Percentiles rank a stretch among this genome's conserved stretches.
Evolutionary conservation across 2,329 filamentous ascomycete species (phyloP).

Genomic region (Aspergillus jensenii): DNA sequence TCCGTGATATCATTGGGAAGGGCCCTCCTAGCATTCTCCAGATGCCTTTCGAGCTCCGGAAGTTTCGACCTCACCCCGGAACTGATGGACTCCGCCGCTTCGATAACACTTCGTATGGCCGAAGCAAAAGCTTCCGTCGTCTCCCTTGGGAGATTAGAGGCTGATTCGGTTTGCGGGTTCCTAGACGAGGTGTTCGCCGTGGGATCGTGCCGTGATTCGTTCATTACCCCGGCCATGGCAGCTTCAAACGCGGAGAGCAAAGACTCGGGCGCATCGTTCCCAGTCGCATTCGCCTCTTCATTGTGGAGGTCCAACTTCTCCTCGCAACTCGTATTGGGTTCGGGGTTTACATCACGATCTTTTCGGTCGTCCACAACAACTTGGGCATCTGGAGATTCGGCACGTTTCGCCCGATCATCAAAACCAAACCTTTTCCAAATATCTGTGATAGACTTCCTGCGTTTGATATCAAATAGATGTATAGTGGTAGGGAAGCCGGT

Average conservation of each 20-base stretch:
- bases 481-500: conserved; percentile 27
- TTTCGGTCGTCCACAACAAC: background rate
- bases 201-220: conserved; percentile 17
- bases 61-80: conserved; percentile 37
- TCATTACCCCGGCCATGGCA: conserved; percentile 38
- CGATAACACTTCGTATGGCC: conserved; percentile 34
- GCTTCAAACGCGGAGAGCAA: conserved; percentile 41
- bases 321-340: conserved; percentile 4
- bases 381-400: background rate
- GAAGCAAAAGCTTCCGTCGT: conserved; percentile 33
- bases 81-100: conserved; percentile 35
- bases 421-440: conserved; percentile 38
- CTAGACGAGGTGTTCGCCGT: conserved; percentile 12
- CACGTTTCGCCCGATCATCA: background rate
- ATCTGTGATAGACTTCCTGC: conserved; percentile 39
- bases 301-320: conserved; percentile 10
- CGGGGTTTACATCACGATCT: background rate
- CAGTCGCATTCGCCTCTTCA: conserved; percentile 10
- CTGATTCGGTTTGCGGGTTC: conserved; percentile 10
- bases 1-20: conserved; percentile 38
- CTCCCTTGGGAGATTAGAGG: conserved; percentile 19
- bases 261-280: conserved; percentile 26
- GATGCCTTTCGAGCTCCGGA: conserved; percentile 39
- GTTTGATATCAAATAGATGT: conserved; percentile 49
- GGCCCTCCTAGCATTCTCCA: conserved; percentile 34